phyloP scores from a whole-genome alignment of 2,329 filamentous ascomycete genomes.

The Penicillium fuscoglaucum region DNA sequence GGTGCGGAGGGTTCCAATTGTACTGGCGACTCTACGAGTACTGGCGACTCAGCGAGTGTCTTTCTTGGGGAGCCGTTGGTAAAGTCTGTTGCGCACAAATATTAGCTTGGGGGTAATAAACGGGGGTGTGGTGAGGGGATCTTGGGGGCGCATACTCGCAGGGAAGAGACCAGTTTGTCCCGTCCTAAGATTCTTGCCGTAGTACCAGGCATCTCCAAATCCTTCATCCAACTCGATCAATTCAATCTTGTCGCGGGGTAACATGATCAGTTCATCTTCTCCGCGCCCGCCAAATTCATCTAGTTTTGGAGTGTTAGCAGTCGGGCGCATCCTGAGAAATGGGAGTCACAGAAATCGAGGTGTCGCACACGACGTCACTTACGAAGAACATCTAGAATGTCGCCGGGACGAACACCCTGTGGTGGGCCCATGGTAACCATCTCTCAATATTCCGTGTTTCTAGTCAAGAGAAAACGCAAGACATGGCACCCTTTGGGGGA shows the following conservation, averaged over 20 bases:
- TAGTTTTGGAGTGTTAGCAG: constrained; percentile 40
- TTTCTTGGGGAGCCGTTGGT: constrained; percentile 11
- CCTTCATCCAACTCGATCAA: constrained; percentile 66
- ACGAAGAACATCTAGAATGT: constrained; percentile 49
- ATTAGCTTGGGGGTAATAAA: not conserved
- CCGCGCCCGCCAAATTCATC: constrained; percentile 92
- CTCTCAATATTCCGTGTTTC: constrained; percentile 11
- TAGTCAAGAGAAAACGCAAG: constrained; percentile 21
- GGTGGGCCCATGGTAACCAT: constrained; percentile 29
- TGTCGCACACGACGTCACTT: constrained; percentile 30
- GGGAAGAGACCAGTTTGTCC: constrained; percentile 50
- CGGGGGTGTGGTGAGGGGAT: not conserved
- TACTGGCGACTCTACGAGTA: constrained; percentile 12
- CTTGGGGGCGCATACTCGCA: constrained; percentile 40
- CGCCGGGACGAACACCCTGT: constrained; percentile 42
- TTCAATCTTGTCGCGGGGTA: constrained; percentile 69
- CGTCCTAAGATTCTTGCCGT: constrained; percentile 51
- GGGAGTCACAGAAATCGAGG: not conserved
- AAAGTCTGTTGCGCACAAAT: constrained; percentile 17
- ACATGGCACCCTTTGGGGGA: constrained; percentile 33
- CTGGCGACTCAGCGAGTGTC: constrained; percentile 9
- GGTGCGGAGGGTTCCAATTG: constrained; percentile 20
- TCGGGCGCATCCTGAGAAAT: constrained; percentile 8
- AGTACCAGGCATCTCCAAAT: constrained; percentile 66
- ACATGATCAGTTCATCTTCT: constrained; percentile 85